Percentiles rank a stretch among this genome's conserved stretches.
phyloP scores from a whole-genome alignment of 331 rosid genomes.

The Pyrus hybrid region DNA sequence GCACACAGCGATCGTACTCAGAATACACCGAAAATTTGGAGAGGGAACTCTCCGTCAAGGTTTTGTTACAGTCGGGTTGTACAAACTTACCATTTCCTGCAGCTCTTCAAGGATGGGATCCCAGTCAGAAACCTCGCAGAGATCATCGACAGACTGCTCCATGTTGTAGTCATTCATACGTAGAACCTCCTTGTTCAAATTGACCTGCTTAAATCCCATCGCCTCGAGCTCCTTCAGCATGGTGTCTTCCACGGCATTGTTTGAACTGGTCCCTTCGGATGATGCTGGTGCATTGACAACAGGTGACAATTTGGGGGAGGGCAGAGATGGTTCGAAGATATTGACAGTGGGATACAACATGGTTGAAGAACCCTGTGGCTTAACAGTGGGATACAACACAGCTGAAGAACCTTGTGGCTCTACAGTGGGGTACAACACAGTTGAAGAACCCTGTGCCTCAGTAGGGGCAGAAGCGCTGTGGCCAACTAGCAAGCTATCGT shows the following conservation, averaged over 20 bases:
- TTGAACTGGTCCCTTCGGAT: slow-evolving; percentile 14
- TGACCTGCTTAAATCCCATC: slow-evolving; percentile 76
- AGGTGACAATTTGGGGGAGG: slow-evolving; percentile 1
- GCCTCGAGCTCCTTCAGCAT: slow-evolving; percentile 74
- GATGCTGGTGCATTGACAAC: slow-evolving; percentile 20
- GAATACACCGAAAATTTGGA: background rate
- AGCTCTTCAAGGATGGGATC: slow-evolving; percentile 82
- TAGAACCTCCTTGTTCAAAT: slow-evolving; percentile 74
- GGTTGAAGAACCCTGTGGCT: background rate
- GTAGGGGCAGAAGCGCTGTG: background rate
- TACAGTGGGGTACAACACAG: slow-evolving; percentile 6
- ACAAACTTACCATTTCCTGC: slow-evolving; percentile 60
- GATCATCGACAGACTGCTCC: slow-evolving; percentile 67
- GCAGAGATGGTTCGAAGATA: background rate
- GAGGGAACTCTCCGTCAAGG: background rate
- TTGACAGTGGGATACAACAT: slow-evolving; percentile 7
- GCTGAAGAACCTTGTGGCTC: background rate
- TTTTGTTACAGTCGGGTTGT: background rate
- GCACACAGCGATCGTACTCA: slow-evolving; percentile 5
- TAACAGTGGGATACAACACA: slow-evolving; percentile 6
- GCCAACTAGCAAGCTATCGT: slow-evolving; percentile 22
- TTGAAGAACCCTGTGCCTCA: background rate
- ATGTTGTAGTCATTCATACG: slow-evolving; percentile 59
- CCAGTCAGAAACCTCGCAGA: slow-evolving; percentile 75
- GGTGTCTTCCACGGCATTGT: slow-evolving; percentile 32